Base-by-base conservation (phyloP, 441 rosid genomes). In the Adansonia madagascariensis region DNA sequence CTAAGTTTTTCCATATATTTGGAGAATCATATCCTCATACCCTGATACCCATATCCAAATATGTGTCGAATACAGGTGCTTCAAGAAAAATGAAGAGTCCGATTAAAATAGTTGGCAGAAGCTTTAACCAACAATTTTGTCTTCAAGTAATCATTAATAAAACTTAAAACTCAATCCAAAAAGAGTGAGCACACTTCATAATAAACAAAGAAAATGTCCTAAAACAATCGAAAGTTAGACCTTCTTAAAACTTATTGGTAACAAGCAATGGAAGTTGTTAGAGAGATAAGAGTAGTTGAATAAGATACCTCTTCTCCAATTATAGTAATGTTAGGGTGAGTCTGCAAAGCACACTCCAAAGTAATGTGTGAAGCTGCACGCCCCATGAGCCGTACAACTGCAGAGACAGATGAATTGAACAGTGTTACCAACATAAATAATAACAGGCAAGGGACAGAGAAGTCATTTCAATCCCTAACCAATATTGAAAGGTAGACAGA, bases 291-390 rank as follows among this genome's bases (percentile, higher is more conserved):
- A 35, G 35, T 5, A 15, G 44, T 31, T 31, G 6, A 11, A 41
- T 63, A 63, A 35, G 27, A 64, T 84, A 94, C 99, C 99, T 97
- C 99, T 86, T 97, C 99, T 76, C 99, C 99, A 60, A 97, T 93
- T 75, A 97, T 79, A 35, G 97, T 90, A 61, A 97, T 88, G 85
- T 97, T 97, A 1, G 98, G 98, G 87, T 94, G 99, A 85, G 99
- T 94, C 87, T 96, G 99, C 87, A 96, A 82, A 76, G 98, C 98
- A 85, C 99, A 97, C 85, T 97, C 99, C 79, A 97, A 88, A 31
- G 99, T 97, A 78, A 97, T 97, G 82, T 94, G 99, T 62, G 99
- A 97, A 77, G 99, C 99, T 49, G 99, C 96, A 82, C 99, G 98
- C 35, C 99, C 99, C 99, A 97, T 97, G 77, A 97, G 97, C 76